Evolutionary conservation across 1,139 yeast species (phyloP), one percentile per base, ranked within the genome.

Genomic region (Blastobotrys raffinosifermentans): DNA sequence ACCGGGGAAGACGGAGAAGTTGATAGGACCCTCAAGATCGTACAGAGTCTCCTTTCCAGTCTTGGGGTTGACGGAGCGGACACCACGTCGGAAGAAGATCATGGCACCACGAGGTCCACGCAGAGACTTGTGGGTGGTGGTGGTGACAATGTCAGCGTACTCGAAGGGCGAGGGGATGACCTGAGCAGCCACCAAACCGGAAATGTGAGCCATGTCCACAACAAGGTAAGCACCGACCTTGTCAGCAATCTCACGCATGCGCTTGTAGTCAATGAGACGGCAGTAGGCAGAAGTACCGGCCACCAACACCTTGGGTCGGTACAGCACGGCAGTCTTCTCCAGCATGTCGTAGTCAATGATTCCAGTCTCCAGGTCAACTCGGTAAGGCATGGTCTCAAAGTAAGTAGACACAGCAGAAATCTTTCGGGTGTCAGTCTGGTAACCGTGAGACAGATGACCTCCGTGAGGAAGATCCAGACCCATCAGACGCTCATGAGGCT

Each of bases 21-120:
- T 89, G 65, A 89, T 86, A 58, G 81, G 84, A 63, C 75, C 77
- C 60, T 89, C 96, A 58, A 89, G 75, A 47, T 87, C 96, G 64
- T 86, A 89, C 42, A 72, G 70, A 44, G 84, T 72, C 66, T 86
- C 94, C 67, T 85, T 84, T 51, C 96, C 96, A 57, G 81, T 80
- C 71, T 85, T 85, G 38, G 68, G 50, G 55, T 81, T 80, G 45
- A 80, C 79, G 58, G 78, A 78, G 71, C 91, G 79, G 44, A 85
- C 73, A 51, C 96, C 96, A 63, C 82, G 75, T 52, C 96, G 84
- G 74, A 76, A 89, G 71, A 89, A 89, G 60, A 89, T 89, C 96
- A 89, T 87, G 38, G 97, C 95, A 61, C 97, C 97, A 73, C 97
- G 83, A 64, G 97, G 97, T 32, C 97, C 97, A 71, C 97, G 82